These are phyloP conservation scores for Saccharomycopsis vini DNA, from an alignment of 805 yeast species.

Conservation along the genomic window DNA sequence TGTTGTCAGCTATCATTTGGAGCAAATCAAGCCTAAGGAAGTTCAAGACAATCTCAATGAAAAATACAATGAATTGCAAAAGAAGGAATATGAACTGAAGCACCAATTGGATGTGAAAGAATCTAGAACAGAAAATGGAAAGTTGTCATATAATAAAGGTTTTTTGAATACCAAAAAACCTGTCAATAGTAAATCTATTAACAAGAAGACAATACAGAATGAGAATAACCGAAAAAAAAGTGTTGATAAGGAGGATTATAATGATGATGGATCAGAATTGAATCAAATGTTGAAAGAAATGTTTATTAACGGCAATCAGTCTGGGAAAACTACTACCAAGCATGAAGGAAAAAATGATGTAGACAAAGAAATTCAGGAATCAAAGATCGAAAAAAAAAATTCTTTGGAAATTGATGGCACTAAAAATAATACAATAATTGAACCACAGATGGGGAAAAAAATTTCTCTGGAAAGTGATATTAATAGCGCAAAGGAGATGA, in stretches of 20 bases:
- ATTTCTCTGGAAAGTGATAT: too few relatives aligned
- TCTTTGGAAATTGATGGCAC: not conserved
- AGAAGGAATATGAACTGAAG: not conserved
- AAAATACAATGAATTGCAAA: not conserved
- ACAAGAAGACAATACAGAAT: not conserved
- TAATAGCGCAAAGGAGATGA: too few relatives aligned
- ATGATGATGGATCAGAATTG: conserved; percentile 5
- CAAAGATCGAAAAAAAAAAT: not conserved
- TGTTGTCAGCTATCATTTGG: conserved; percentile 12
- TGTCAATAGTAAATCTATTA: not conserved
- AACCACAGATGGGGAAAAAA: too few relatives aligned
- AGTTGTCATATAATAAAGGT: conserved; percentile 14
- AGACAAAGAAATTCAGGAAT: not conserved
- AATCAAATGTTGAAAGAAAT: conserved; percentile 7
- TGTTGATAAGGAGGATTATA: conserved; percentile 8
- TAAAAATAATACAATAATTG: too few relatives aligned
- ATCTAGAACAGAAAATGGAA: not conserved
- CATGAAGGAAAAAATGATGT: too few relatives aligned
- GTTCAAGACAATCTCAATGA: not conserved
- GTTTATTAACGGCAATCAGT: conserved; percentile 2
- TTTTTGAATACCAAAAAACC: conserved; percentile 8
- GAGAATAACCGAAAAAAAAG: too few relatives aligned
- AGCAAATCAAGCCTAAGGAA: conserved; percentile 5
- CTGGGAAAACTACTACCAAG: too few relatives aligned
- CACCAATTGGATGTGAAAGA: conserved; percentile 1